Evolutionary conservation across 257 asterid genomes (phyloP).

Genomic region (Solanum gracilifrons): DNA sequence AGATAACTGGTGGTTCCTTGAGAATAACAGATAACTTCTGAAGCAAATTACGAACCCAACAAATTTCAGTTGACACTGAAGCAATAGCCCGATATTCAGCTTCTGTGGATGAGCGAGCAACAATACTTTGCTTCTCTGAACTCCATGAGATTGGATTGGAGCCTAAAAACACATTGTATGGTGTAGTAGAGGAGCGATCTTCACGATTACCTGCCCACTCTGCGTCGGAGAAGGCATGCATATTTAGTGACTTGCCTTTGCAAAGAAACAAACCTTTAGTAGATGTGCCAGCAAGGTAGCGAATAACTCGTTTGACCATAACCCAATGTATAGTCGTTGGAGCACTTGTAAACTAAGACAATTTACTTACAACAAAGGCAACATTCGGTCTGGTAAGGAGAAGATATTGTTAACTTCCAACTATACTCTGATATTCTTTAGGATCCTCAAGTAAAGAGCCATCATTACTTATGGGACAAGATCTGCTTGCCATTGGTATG

Average conservation of each 20-base stretch:
- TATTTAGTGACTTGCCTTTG: neutral
- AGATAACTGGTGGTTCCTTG: neutral
- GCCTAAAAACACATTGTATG: neutral
- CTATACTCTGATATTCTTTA: neutral
- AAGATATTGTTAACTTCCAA: neutral
- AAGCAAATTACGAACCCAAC: neutral
- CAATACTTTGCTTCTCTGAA: neutral
- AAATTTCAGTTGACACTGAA: neutral
- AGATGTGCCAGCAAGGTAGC: neutral
- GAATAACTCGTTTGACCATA: neutral
- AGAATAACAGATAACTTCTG: neutral
- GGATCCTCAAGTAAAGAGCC: neutral
- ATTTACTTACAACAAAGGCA: neutral
- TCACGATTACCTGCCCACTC: neutral
- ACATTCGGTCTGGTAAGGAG: neutral
- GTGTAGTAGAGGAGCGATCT: neutral
- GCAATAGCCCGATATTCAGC: neutral
- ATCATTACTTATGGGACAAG: neutral
- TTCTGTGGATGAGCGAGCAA: neutral
- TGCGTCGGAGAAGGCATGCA: neutral
- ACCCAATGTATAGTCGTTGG: neutral
- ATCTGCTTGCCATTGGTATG: neutral
- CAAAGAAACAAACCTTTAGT: neutral
- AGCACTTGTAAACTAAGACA: neutral
- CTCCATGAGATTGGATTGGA: neutral